A percentile compares a stretch with the other conserved stretches of the same genome.
Evolutionary conservation across 495 filamentous ascomycete genomes (phyloP).

Genomic region (Neurospora sp.): DNA sequence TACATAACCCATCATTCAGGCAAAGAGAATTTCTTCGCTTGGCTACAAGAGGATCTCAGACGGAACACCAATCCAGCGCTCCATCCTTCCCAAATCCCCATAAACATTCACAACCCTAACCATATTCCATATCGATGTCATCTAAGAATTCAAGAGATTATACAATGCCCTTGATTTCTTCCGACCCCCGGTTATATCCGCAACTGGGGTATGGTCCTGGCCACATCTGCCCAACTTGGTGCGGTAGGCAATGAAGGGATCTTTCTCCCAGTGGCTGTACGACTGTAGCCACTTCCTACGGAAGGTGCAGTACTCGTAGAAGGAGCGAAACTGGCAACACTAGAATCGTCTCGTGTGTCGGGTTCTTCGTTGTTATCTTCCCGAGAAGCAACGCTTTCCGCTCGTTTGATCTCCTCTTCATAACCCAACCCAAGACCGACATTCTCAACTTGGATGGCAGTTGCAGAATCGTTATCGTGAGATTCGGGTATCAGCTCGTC

Average conservation of each 20-base stretch:
- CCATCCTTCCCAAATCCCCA: not conserved
- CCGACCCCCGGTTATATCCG: not conserved
- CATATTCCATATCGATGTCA: not conserved
- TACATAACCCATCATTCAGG: not conserved
- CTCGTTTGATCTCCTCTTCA: not conserved
- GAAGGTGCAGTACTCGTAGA: conserved; percentile 1
- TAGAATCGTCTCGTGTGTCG: conserved; percentile 5
- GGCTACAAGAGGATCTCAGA: not conserved
- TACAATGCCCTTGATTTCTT: not conserved
- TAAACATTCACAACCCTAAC: not conserved
- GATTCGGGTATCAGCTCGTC: not conserved
- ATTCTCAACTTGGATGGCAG: not conserved
- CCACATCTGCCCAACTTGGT: conserved; percentile 26
- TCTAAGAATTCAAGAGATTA: not conserved
- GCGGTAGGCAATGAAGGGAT: conserved; percentile 21
- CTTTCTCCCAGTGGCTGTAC: conserved; percentile 2
- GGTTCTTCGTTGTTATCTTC: not conserved
- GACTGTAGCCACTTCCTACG: conserved; percentile 11
- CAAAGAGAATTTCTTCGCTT: not conserved
- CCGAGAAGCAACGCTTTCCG: conserved; percentile 9
- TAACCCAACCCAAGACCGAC: not conserved
- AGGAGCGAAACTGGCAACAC: conserved; percentile 9
- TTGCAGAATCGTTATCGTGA: not conserved
- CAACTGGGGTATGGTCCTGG: not conserved
- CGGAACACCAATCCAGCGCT: not conserved